Conservation (phyloP, 345 rosid species). For the Kandelia obovata region DNA sequence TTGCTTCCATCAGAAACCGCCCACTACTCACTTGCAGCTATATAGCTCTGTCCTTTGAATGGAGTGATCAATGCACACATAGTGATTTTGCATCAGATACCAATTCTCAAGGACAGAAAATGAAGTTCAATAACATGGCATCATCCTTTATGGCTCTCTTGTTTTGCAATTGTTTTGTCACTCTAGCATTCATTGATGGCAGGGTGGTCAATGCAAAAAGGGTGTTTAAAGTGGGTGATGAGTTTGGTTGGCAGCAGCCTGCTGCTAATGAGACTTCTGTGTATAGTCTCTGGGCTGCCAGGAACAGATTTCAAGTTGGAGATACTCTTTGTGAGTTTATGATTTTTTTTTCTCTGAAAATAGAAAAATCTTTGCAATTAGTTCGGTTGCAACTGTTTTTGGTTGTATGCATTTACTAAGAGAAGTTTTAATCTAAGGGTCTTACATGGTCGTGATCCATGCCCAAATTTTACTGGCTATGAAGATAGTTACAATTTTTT, state of each 20-base stretch:
- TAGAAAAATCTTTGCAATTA: too few species aligned
- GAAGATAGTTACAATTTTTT: too few species aligned
- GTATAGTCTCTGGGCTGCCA: slow-evolving; percentile 62
- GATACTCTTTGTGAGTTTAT: slow-evolving; percentile 57
- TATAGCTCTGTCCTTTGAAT: neutral
- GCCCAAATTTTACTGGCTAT: too few species aligned
- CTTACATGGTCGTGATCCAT: too few species aligned
- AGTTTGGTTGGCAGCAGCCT: slow-evolving; percentile 63
- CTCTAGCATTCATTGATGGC: slow-evolving; percentile 9
- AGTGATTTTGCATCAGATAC: neutral
- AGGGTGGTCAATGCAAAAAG: slow-evolving; percentile 32
- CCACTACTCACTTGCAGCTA: slow-evolving; percentile 12
- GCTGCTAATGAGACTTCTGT: slow-evolving; percentile 31
- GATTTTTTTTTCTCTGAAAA: neutral
- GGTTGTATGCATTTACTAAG: too few species aligned
- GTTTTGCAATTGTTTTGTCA: neutral
- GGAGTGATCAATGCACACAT: neutral
- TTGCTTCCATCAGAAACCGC: slow-evolving; percentile 5
- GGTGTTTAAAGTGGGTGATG: slow-evolving; percentile 57
- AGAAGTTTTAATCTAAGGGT: too few species aligned
- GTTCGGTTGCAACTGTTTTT: too few species aligned
- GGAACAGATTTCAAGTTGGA: slow-evolving; percentile 57
- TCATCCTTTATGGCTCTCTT: slow-evolving; percentile 1
- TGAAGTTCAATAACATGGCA: neutral
- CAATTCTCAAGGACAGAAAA: neutral